Conservation (phyloP, 208 protist species). For the Zelonia costaricensis region DNA sequence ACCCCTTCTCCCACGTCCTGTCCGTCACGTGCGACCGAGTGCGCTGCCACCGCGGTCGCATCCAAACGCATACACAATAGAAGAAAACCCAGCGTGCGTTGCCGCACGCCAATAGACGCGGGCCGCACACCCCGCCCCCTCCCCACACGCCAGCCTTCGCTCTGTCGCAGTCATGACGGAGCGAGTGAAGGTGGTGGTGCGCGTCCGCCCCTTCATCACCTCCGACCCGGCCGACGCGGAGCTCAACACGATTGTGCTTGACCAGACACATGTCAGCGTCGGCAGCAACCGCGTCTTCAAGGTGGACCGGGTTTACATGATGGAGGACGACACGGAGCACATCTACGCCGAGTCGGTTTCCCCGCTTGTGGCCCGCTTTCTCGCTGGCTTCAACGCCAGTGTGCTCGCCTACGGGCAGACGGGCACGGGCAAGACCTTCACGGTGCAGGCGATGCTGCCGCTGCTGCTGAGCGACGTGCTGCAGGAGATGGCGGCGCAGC, state of each 20-base stretch:
- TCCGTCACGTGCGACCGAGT: no score
- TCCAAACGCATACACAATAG: no score
- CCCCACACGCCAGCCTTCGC: no score
- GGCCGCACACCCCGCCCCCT: no score
- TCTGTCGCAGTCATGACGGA: constrained; percentile 56
- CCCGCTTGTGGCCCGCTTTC: constrained; percentile 73
- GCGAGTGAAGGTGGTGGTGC: constrained; percentile 78
- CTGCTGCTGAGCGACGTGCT: constrained; percentile 88
- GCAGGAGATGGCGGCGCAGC: constrained; percentile 8
- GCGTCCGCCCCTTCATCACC: constrained; percentile 77
- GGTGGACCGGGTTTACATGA: constrained; percentile 87
- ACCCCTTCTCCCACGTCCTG: no score
- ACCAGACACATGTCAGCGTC: constrained; percentile 74
- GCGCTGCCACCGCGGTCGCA: no score
- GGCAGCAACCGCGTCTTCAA: constrained; percentile 76
- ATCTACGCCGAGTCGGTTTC: constrained; percentile 78
- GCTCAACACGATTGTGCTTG: constrained; percentile 40
- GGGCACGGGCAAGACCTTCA: constrained; percentile 95
- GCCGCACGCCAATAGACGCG: no score
- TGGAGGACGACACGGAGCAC: constrained; percentile 55
- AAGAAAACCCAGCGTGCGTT: background rate
- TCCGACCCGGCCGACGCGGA: constrained; percentile 48
- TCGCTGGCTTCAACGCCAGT: constrained; percentile 91
- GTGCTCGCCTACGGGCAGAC: constrained; percentile 95
- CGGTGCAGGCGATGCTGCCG: constrained; percentile 70